Evolutionary conservation across 2,329 filamentous ascomycete genomes (phyloP).

Genomic region (Aspergillus tubingensis): DNA sequence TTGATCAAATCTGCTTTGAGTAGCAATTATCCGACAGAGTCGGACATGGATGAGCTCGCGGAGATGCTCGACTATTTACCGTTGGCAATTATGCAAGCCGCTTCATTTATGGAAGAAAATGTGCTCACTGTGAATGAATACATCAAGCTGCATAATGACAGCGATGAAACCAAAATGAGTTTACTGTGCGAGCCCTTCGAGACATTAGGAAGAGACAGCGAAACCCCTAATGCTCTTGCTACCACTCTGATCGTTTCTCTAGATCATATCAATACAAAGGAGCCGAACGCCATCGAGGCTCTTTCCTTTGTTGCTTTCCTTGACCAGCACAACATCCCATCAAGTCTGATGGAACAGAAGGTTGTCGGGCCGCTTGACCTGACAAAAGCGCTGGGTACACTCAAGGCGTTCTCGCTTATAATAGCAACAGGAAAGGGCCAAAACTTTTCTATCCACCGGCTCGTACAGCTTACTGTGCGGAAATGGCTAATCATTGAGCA

Average conservation of each 20-base stretch:
- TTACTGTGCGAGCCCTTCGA: conserved; percentile 18
- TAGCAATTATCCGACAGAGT: conserved; percentile 6
- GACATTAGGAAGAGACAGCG: conserved; percentile 13
- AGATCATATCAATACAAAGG: conserved; percentile 14
- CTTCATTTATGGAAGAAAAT: conserved; percentile 18
- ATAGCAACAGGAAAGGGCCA: conserved; percentile 2
- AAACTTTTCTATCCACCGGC: conserved; percentile 14
- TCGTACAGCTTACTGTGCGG: conserved; percentile 16
- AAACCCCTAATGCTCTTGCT: conserved; percentile 13
- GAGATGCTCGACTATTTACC: conserved; percentile 14
- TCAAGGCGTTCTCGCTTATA: conserved; percentile 19
- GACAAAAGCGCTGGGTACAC: conserved; percentile 10
- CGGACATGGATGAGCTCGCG: conserved; percentile 11
- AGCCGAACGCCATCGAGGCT: conserved; percentile 12
- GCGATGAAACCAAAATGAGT: conserved; percentile 15
- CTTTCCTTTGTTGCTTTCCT: conserved; percentile 12
- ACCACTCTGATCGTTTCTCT: conserved; percentile 18
- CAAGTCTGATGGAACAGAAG: conserved; percentile 12
- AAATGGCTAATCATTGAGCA: conserved; percentile 16
- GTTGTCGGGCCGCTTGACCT: conserved; percentile 7
- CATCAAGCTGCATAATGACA: conserved; percentile 18
- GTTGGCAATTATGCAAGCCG: conserved; percentile 15
- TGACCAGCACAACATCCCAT: conserved; percentile 12
- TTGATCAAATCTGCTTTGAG: conserved; percentile 12
- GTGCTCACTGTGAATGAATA: conserved; percentile 14